These are phyloP conservation scores for Monosporascus sp. DNA, from an alignment of 2,329 filamentous ascomycete species.

Conservation along the genomic window DNA sequence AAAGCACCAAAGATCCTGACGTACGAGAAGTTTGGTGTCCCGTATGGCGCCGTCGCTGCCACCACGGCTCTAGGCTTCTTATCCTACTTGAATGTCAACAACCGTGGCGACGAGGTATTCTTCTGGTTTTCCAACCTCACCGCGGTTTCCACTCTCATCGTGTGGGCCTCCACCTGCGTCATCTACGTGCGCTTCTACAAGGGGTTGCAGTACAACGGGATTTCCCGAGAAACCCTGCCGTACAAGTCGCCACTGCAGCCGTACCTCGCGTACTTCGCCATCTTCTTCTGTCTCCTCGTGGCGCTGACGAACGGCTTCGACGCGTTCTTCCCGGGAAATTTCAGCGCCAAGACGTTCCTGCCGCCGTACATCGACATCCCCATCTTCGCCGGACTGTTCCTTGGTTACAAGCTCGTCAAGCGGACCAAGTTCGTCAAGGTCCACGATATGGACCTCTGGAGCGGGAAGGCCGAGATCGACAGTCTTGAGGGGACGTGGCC, in stretches of 20 bases:
- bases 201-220: conserved; percentile 58
- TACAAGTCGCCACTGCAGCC: conserved; percentile 64
- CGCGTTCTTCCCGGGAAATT: conserved; percentile 57
- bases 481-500: conserved; percentile 31
- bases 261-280: conserved; percentile 59
- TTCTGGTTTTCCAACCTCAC: conserved; percentile 45
- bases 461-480: conserved; percentile 34
- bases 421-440: conserved; percentile 43
- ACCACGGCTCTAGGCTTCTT: conserved; percentile 57
- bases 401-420: conserved; percentile 63
- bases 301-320: conserved; percentile 68
- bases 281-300: conserved; percentile 58
- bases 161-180: conserved; percentile 61
- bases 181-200: conserved; percentile 66
- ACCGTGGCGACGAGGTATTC: conserved; percentile 38
- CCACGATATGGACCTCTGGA: conserved; percentile 35
- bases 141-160: conserved; percentile 65
- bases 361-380: conserved; percentile 66
- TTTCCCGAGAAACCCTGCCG: conserved; percentile 57
- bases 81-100: conserved; percentile 57
- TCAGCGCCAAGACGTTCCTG: conserved; percentile 48
- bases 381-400: conserved; percentile 58
- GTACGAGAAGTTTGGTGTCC: conserved; percentile 53
- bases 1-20: conserved; percentile 46
- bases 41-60: conserved; percentile 50